A percentile compares a stretch with the other conserved stretches of the same genome.
Evolutionary conservation across 495 filamentous ascomycete species (phyloP).

Genomic region (Aspergillus indologenus): DNA sequence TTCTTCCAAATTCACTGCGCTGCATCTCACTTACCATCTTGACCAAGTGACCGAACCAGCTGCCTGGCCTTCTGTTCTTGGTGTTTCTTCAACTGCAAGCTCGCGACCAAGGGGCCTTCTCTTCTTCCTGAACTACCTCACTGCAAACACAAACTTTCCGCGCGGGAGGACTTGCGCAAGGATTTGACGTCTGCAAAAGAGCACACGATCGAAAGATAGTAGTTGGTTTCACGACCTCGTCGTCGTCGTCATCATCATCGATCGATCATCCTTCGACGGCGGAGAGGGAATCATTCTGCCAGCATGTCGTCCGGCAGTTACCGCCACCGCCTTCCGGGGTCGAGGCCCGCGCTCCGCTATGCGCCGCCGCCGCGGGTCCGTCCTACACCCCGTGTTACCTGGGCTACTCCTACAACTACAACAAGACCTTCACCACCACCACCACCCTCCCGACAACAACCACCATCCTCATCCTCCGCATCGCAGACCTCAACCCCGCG

Average conservation of each 20-base stretch:
- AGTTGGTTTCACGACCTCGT: background rate
- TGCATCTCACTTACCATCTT: conserved; percentile 23
- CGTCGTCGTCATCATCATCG: background rate
- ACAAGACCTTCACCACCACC: background rate
- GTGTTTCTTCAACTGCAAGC: background rate
- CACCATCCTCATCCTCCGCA: background rate
- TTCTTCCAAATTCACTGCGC: too few species aligned
- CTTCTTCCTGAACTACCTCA: background rate
- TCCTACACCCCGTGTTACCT: background rate
- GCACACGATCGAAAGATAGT: background rate
- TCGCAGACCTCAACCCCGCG: conserved; percentile 2
- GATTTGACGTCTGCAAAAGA: background rate
- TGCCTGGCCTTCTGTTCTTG: background rate
- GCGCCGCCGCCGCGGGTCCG: background rate
- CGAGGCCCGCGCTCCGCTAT: background rate
- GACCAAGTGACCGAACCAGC: background rate
- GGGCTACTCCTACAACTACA: background rate
- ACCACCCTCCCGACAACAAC: background rate
- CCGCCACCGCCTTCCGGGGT: conserved; percentile 17
- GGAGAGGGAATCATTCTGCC: conserved; percentile 20
- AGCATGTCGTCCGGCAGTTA: conserved; percentile 10
- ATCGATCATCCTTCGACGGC: background rate
- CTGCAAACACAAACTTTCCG: too few species aligned
- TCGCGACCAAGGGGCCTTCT: background rate
- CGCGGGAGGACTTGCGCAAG: too few species aligned